phyloP scores from a whole-genome alignment of 2,329 filamentous ascomycete genomes.

The Ophiostoma sp. region DNA sequence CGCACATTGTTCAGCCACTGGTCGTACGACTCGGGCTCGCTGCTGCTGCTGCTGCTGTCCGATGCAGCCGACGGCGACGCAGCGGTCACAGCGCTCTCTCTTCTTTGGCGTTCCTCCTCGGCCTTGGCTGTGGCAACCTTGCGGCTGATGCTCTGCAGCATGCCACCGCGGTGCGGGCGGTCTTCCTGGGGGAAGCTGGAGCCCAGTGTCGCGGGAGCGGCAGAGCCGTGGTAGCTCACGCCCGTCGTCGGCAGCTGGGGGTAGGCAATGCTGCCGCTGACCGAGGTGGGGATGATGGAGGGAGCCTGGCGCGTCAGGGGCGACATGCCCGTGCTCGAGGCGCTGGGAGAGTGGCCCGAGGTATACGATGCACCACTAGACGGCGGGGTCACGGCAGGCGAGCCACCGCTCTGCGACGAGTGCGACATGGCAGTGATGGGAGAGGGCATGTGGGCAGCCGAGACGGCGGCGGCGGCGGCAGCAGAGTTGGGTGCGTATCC shows the following conservation, averaged over 20 bases:
- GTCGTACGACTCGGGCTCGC: slow-evolving; percentile 58
- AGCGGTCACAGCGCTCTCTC: slow-evolving; percentile 36
- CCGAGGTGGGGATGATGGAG: slow-evolving; percentile 39
- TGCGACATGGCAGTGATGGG: slow-evolving; percentile 52
- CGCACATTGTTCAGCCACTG: slow-evolving; percentile 62
- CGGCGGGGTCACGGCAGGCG: slow-evolving; percentile 67
- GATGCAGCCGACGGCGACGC: slow-evolving; percentile 54
- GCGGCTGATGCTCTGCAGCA: slow-evolving; percentile 56
- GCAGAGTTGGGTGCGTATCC: slow-evolving; percentile 29
- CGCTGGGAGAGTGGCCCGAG: slow-evolving; percentile 68
- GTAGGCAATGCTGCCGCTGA: slow-evolving; percentile 60
- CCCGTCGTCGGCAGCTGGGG: slow-evolving; percentile 65
- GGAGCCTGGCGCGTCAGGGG: slow-evolving; percentile 55
- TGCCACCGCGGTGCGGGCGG: slow-evolving; percentile 60
- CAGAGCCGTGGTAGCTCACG: slow-evolving; percentile 56
- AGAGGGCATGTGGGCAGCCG: slow-evolving; percentile 55
- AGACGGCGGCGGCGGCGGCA: slow-evolving; percentile 34
- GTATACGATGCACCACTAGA: slow-evolving; percentile 72
- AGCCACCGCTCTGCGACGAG: slow-evolving; percentile 54
- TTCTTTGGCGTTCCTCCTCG: slow-evolving; percentile 28
- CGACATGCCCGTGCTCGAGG: slow-evolving; percentile 65
- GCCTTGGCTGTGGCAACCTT: slow-evolving; percentile 32
- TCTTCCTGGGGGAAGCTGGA: slow-evolving; percentile 59
- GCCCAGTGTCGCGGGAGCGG: slow-evolving; percentile 66
- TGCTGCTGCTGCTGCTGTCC: slow-evolving; percentile 46